These are phyloP conservation scores for Verticillium klebahnii DNA, from an alignment of 2,329 filamentous ascomycete species.

Conservation along the genomic window DNA sequence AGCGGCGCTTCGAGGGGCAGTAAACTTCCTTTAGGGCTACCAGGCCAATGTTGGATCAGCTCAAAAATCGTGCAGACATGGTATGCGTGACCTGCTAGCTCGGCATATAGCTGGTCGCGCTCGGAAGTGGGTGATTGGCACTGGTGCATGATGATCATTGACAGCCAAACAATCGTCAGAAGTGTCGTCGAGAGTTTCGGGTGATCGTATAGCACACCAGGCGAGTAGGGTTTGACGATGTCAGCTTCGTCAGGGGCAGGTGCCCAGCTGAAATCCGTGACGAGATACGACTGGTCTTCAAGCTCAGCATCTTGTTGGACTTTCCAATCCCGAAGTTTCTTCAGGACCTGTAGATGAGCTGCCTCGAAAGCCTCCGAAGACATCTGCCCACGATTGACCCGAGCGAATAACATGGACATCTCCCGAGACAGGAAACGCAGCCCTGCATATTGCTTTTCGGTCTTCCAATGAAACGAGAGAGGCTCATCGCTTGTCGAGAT, in stretches of 20 bases:
- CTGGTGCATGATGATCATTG: slow-evolving; percentile 74
- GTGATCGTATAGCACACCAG: slow-evolving; percentile 64
- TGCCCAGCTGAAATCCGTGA: slow-evolving; percentile 57
- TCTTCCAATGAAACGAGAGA: slow-evolving; percentile 51
- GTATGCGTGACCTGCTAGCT: slow-evolving; percentile 59
- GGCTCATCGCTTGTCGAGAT: slow-evolving; percentile 36
- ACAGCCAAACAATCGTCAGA: slow-evolving; percentile 71
- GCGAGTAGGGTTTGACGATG: slow-evolving; percentile 69
- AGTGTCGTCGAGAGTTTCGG: slow-evolving; percentile 72
- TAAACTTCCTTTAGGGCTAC: slow-evolving; percentile 64
- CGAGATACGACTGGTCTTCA: slow-evolving; percentile 55
- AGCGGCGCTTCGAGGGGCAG: slow-evolving; percentile 72
- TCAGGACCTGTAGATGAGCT: slow-evolving; percentile 53
- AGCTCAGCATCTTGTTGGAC: slow-evolving; percentile 56
- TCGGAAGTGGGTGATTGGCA: slow-evolving; percentile 62
- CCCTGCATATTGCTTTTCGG: slow-evolving; percentile 61
- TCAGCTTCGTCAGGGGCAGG: slow-evolving; percentile 51
- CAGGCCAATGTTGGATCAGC: slow-evolving; percentile 67
- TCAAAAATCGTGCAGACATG: slow-evolving; percentile 76
- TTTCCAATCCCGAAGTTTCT: slow-evolving; percentile 45
- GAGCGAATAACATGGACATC: slow-evolving; percentile 72
- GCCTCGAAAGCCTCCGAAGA: slow-evolving; percentile 57
- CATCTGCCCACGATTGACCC: slow-evolving; percentile 60
- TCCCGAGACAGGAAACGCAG: slow-evolving; percentile 73
- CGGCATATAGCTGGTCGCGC: slow-evolving; percentile 42